These are phyloP conservation scores for Gossypium schwendimanii DNA, from an alignment of 441 rosid genomes.

Conservation along the genomic window DNA sequence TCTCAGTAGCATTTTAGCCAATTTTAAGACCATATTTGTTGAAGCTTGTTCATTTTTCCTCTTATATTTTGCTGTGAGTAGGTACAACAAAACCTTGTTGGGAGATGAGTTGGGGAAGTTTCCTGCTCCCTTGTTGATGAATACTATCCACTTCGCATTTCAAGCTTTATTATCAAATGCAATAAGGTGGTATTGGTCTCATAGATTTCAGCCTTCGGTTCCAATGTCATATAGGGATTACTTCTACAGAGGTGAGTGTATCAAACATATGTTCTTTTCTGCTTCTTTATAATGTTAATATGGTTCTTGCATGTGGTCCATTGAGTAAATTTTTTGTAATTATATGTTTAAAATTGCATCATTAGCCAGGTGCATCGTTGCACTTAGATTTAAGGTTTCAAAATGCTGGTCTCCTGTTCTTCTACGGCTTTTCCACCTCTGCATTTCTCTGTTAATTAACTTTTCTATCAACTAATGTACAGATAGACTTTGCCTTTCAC, in stretches of 20 bases:
- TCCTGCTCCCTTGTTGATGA: slow-evolving; percentile 97
- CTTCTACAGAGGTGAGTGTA: slow-evolving; percentile 62
- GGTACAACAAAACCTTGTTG: slow-evolving; percentile 92
- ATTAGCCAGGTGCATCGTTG: neutral
- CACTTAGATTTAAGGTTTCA: neutral
- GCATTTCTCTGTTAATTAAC: slow-evolving; percentile 28
- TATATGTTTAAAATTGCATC: neutral
- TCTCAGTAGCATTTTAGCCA: neutral
- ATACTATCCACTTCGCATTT: slow-evolving; percentile 79
- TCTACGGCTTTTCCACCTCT: neutral
- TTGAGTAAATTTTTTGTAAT: neutral
- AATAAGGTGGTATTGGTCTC: slow-evolving; percentile 86
- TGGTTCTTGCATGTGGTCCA: neutral
- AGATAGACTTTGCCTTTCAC: slow-evolving; percentile 80
- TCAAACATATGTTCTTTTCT: neutral
- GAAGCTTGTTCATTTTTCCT: neutral
- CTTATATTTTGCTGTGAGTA: slow-evolving; percentile 20
- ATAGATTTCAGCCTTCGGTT: slow-evolving; percentile 55
- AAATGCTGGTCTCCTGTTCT: neutral
- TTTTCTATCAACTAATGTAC: slow-evolving; percentile 64
- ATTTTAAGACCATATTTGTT: neutral
- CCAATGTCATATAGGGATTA: slow-evolving; percentile 85
- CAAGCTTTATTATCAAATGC: slow-evolving; percentile 81
- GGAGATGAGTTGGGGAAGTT: slow-evolving; percentile 94
- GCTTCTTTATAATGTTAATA: slow-evolving; percentile 4